Evolutionary conservation across 1,284 basidiomycete species (phyloP).

Genomic region (Fistulina hepatica): DNA sequence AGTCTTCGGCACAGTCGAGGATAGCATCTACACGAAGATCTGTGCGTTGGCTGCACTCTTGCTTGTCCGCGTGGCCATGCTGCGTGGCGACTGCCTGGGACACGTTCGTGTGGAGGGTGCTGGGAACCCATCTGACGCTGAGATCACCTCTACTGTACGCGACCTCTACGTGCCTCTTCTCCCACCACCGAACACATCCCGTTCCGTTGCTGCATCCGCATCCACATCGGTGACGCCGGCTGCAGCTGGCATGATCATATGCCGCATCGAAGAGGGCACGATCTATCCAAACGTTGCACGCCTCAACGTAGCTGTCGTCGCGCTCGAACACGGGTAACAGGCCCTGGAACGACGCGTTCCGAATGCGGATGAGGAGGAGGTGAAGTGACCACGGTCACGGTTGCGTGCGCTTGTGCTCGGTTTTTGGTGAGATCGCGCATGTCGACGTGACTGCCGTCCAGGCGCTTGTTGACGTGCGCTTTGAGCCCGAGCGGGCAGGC

Average conservation of each 20-base stretch:
- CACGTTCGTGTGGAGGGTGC: slow-evolving; percentile 44
- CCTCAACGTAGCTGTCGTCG: slow-evolving; percentile 70
- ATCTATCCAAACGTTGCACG: slow-evolving; percentile 87
- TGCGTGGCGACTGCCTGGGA: slow-evolving; percentile 87
- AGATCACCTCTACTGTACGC: slow-evolving; percentile 32
- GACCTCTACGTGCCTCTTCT: slow-evolving; percentile 83
- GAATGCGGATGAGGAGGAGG: too few relatives aligned
- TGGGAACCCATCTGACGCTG: too few relatives aligned
- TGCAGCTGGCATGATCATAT: slow-evolving; percentile 81
- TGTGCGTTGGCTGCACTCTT: slow-evolving; percentile 71
- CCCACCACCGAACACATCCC: too few relatives aligned
- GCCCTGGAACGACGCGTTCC: slow-evolving; percentile 93
- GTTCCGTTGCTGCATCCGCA: slow-evolving; percentile 58
- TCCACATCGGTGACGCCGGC: slow-evolving; percentile 70
- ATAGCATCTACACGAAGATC: slow-evolving; percentile 92
- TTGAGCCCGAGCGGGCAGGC: slow-evolving; percentile 79
- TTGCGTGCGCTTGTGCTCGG: slow-evolving; percentile 87
- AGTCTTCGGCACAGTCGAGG: slow-evolving; percentile 82
- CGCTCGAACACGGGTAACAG: slow-evolving; percentile 80
- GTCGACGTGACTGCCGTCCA: slow-evolving; percentile 87
- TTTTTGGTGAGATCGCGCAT: slow-evolving; percentile 75
- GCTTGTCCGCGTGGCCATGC: slow-evolving; percentile 83
- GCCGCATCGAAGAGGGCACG: slow-evolving; percentile 89
- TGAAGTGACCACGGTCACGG: slow-evolving; percentile 42
- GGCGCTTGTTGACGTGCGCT: slow-evolving; percentile 81